A percentile compares a stretch with the other conserved stretches of the same genome.
These are phyloP conservation scores for Takakia lepidozioides DNA, from an alignment of 225 moss, liverwort and hornwort species.

Conservation along the genomic window DNA sequence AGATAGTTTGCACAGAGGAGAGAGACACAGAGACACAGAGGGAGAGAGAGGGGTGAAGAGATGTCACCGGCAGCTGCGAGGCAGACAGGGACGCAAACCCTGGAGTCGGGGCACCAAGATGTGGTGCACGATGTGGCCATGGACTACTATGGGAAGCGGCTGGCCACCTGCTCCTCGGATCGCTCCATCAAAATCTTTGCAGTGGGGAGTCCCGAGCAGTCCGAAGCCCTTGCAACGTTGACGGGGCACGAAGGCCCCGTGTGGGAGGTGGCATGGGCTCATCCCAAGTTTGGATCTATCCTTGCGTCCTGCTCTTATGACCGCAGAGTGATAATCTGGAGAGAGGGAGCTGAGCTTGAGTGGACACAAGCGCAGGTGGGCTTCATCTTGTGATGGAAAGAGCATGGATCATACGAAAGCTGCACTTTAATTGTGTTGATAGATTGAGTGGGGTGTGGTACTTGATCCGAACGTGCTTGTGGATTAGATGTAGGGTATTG, in stretches of 20 bases:
- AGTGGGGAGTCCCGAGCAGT: constrained; percentile 28
- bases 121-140: constrained; percentile 89
- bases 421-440: neutral
- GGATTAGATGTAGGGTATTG: neutral
- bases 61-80: constrained; percentile 33
- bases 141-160: no score
- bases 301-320: constrained; percentile 88
- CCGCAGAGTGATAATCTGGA: constrained; percentile 63
- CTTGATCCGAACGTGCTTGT: neutral
- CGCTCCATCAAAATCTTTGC: constrained; percentile 71
- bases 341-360: constrained; percentile 67
- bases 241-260: constrained; percentile 81
- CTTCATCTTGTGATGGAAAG: neutral
- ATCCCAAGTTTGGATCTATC: constrained; percentile 75
- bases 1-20: no score
- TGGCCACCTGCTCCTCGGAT: no score
- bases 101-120: constrained; percentile 88
- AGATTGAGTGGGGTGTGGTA: neutral
- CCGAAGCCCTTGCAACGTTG: constrained; percentile 36
- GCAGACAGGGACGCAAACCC: constrained; percentile 40
- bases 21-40: no score
- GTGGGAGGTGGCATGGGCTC: constrained; percentile 88
- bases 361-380: constrained; percentile 70
- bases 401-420: neutral
- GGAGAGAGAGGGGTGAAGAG: no score